Percentiles rank a stretch among this genome's conserved stretches.
These are phyloP conservation scores for Fusarium sp. DNA, from an alignment of 2,329 filamentous ascomycete genomes.

Conservation along the genomic window DNA sequence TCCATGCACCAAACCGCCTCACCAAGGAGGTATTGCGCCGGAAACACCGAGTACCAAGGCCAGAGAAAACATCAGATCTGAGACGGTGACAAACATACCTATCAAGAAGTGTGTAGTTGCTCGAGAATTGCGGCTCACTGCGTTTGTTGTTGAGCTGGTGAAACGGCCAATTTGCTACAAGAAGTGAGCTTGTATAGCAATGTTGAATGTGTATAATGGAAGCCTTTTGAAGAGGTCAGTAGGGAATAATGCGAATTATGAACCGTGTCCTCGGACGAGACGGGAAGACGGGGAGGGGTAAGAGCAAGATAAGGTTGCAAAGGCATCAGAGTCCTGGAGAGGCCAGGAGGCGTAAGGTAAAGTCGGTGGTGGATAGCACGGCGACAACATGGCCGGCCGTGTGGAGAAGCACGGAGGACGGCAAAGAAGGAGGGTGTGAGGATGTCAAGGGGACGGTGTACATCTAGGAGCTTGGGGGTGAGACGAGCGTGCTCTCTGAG, in stretches of 20 bases:
- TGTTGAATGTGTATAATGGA: constrained; percentile 5
- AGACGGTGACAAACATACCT: constrained; percentile 49
- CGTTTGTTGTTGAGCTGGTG: constrained; percentile 43
- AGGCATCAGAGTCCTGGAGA: constrained; percentile 43
- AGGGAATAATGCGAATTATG: constrained; percentile 43
- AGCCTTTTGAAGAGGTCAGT: constrained; percentile 30
- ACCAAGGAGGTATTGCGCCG: constrained; percentile 47
- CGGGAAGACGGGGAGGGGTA: constrained; percentile 40
- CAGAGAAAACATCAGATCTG: constrained; percentile 40
- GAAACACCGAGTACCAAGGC: constrained; percentile 46
- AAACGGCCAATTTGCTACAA: constrained; percentile 39
- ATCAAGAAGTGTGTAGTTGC: constrained; percentile 30
- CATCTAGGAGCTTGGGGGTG: constrained; percentile 17
- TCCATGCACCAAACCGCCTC: constrained; percentile 51
- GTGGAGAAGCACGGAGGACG: constrained; percentile 50
- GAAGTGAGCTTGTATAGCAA: constrained; percentile 31
- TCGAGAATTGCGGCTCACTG: constrained; percentile 32
- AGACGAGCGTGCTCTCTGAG: constrained; percentile 20
- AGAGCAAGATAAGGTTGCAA: constrained; percentile 51
- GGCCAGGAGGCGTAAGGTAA: constrained; percentile 35
- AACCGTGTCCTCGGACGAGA: constrained; percentile 43
- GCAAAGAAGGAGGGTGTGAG: constrained; percentile 47
- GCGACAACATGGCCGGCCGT: constrained; percentile 53
- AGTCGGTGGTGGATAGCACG: constrained; percentile 52
- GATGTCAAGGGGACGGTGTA: constrained; percentile 25